Conservation (phyloP, 176 grass and related monocot species). For the Eleusine indica region DNA sequence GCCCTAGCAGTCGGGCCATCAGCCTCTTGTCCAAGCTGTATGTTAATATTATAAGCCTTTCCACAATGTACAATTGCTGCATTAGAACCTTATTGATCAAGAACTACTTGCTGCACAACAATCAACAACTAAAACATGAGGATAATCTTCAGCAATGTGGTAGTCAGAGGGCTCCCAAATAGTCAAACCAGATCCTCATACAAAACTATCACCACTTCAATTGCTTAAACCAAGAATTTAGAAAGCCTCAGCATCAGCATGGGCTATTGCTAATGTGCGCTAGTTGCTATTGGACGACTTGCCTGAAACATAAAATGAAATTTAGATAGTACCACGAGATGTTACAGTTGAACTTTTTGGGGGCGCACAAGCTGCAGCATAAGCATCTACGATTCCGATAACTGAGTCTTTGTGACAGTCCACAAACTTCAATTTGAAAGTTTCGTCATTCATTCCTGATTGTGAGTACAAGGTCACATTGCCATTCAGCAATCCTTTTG, state of each 20-base stretch:
- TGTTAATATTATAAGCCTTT: no score
- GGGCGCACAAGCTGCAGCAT: conserved; percentile 36
- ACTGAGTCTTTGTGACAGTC: conserved; percentile 34
- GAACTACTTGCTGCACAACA: no score
- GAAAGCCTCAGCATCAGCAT: background rate
- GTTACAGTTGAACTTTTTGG: conserved; percentile 3
- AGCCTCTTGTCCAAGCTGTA: no score
- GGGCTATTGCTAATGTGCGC: background rate
- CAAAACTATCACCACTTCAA: background rate
- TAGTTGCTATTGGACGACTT: background rate
- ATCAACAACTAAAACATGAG: no score
- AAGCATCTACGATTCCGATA: conserved; percentile 43
- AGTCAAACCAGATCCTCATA: background rate
- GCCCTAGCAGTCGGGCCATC: no score
- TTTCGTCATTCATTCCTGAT: background rate
- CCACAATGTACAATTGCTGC: no score
- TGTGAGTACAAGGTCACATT: background rate
- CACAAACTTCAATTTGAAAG: conserved; percentile 39
- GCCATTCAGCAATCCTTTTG: conserved; percentile 19
- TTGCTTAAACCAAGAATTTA: background rate
- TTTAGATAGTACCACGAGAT: background rate
- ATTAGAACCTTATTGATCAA: no score
- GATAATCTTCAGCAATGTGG: no score
- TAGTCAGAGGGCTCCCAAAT: background rate
- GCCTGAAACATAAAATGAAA: background rate